phyloP scores from a whole-genome alignment of 345 rosid genomes.

The Kandelia obovata region DNA sequence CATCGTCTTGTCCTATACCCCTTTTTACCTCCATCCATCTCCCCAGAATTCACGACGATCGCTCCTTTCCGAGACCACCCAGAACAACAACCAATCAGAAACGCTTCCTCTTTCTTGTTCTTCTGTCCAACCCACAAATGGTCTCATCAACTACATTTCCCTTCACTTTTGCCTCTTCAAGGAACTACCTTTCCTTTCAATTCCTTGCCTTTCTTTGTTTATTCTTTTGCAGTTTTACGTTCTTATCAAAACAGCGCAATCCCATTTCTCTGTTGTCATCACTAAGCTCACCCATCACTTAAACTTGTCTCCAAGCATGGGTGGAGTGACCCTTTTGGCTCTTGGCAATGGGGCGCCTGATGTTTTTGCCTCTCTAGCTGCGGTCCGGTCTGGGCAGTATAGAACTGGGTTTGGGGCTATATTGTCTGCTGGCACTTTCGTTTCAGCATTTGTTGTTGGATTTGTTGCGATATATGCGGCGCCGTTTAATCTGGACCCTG shows the following conservation, averaged over 20 bases:
- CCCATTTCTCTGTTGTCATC: conserved; percentile 88
- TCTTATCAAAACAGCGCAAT: conserved; percentile 92
- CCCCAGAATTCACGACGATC: conserved; percentile 41
- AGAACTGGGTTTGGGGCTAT: conserved; percentile 96
- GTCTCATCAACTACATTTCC: conserved; percentile 57
- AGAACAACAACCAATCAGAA: background rate
- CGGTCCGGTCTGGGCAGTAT: conserved; percentile 75
- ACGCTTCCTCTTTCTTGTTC: conserved; percentile 29
- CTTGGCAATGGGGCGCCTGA: conserved; percentile 96
- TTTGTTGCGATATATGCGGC: conserved; percentile 88
- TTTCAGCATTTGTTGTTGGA: conserved; percentile 88
- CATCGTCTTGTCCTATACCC: conserved; percentile 40
- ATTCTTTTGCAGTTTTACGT: conserved; percentile 71
- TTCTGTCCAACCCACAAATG: conserved; percentile 31
- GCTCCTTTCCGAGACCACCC: conserved; percentile 30
- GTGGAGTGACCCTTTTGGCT: conserved; percentile 86
- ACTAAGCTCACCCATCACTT: conserved; percentile 71
- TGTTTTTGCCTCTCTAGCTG: conserved; percentile 84
- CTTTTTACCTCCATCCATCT: conserved; percentile 10
- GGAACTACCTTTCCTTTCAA: conserved; percentile 39
- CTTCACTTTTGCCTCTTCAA: conserved; percentile 63
- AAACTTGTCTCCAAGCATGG: conserved; percentile 81
- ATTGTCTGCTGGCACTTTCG: conserved; percentile 85
- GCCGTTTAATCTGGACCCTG: conserved; percentile 70
- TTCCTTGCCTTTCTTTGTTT: conserved; percentile 52